Evolutionary conservation across 768 basidiomycete species (phyloP), one percentile per base, ranked within the genome.

Genomic region (Porphyrellus cyaneotinctus): DNA sequence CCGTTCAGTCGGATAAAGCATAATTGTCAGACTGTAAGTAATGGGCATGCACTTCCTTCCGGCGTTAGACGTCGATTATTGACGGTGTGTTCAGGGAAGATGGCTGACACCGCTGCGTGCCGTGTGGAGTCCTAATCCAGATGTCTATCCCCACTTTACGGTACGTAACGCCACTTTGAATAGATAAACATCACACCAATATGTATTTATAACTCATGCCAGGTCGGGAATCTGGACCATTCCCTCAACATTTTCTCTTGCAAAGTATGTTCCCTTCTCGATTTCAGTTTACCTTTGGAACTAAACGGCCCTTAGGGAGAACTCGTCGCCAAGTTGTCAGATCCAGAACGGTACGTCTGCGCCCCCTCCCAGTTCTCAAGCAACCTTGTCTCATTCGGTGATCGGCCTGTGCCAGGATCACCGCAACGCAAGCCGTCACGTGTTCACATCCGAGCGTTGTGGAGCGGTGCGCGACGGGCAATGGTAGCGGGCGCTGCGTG

Each of bases 371-470:
- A 33, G n/a, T 37, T 14, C 23, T 18, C 18, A 3, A 31, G 9
- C 18, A 10, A 17, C 42, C 9, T 4, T 20, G 24, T 11, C 52
- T 48, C 26, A 50, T 49, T 31, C 23, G 41, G 22, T 39, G 15
- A 28, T 28, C 14, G 22, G 22, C 15, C 8, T 13, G 11, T 2
- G 12, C 12, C 56, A 91, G 87, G 57, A 84, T 92, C 54, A 81
- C 86, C 20, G 90, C 91, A 1, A 85, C 86, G 5, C 91, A 91
- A 69, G 89, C 91, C n/a, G 91, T 92, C n/a, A 89, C 91, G 9
- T 88, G 85, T 59, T 89, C 87, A 14, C 91, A 92, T 65, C 90
- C 91, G 0, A 84, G 64, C 50, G 70, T 88, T 20, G 75, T 88
- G 3, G 88, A 88, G 61, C 79, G 91, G 24, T 85, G 77, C 22